Conservation (phyloP, 208 protist species). For the Trypanosoma avium region DNA sequence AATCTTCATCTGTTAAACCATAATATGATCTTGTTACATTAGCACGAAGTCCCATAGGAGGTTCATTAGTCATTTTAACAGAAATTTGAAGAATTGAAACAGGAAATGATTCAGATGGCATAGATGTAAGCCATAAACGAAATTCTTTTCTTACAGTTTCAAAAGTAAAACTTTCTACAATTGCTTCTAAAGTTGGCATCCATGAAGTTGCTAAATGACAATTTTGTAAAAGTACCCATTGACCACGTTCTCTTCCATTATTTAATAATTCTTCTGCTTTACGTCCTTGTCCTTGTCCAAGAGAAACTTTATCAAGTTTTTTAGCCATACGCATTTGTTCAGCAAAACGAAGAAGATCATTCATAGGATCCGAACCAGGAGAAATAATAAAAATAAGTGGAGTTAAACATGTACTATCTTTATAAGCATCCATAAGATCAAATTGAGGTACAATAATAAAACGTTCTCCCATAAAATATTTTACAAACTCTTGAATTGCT, state of each 20-base stretch:
- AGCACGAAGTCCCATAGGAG: conserved; percentile 96
- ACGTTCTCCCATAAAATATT: conserved; percentile 88
- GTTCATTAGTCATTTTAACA: conserved; percentile 99
- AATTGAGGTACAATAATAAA: conserved; percentile 97
- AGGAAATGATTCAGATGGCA: conserved; percentile 97
- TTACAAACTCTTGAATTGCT: conserved; percentile 93
- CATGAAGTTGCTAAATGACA: conserved; percentile 96
- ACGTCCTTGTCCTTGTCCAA: conserved; percentile 96
- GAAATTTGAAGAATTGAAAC: conserved; percentile 97
- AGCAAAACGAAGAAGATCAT: conserved; percentile 94
- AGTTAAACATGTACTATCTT: conserved; percentile 91
- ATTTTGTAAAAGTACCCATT: conserved; percentile 97
- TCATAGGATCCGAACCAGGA: conserved; percentile 95
- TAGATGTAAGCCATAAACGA: conserved; percentile 97
- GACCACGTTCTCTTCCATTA: conserved; percentile 81
- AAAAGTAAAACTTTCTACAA: conserved; percentile 93
- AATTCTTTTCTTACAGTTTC: conserved; percentile 97
- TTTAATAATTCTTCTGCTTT: conserved; percentile 92
- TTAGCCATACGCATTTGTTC: conserved; percentile 93
- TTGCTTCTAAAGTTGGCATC: conserved; percentile 93
- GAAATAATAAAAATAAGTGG: conserved; percentile 98
- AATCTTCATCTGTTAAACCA: conserved; percentile 85
- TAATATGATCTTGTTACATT: conserved; percentile 96
- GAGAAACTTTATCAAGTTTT: conserved; percentile 94
- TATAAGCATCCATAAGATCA: conserved; percentile 93